A percentile compares a stretch with the other conserved stretches of the same genome.
phyloP scores from a whole-genome alignment of 1,139 yeast genomes.

The Suhomyces bolitotheri region DNA sequence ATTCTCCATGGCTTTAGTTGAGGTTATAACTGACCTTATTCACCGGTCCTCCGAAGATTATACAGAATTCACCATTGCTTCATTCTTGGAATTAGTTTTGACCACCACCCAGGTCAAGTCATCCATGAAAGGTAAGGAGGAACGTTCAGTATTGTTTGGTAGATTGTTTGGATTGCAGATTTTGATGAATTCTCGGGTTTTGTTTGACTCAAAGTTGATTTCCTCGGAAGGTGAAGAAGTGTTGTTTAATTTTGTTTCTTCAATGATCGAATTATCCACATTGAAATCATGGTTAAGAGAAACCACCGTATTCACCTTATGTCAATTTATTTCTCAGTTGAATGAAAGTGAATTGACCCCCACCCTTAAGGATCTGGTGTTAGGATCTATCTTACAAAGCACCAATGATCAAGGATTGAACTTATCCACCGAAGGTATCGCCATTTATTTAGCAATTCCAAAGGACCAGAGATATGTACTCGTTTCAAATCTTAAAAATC shows the following conservation, averaged over 20 bases:
- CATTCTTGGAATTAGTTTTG: conserved; percentile 47
- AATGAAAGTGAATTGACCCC: conserved; percentile 22
- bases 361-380: conserved; percentile 22
- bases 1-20: conserved; percentile 84
- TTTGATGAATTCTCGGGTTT: conserved; percentile 57
- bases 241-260: conserved; percentile 39
- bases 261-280: conserved; percentile 58
- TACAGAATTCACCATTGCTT: conserved; percentile 33
- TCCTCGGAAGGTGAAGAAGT: conserved; percentile 30
- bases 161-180: conserved; percentile 82
- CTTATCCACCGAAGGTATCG: conserved; percentile 77
- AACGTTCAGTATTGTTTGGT: conserved; percentile 79
- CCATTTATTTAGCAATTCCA: conserved; percentile 61
- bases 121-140: conserved; percentile 76
- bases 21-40: conserved; percentile 57
- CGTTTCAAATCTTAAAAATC: conserved; percentile 27
- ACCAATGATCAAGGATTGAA: conserved; percentile 58
- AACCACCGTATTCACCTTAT: conserved; percentile 70
- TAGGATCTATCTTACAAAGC: conserved; percentile 35
- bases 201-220: conserved; percentile 30
- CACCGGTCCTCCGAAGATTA: conserved; percentile 22
- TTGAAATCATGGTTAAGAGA: conserved; percentile 86
- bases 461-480: conserved; percentile 26
- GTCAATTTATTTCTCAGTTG: conserved; percentile 41
- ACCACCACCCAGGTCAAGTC: conserved; percentile 45